These are phyloP conservation scores for Patellifolia procumbens DNA, from an alignment of 179 eudicot species.

Conservation along the genomic window DNA sequence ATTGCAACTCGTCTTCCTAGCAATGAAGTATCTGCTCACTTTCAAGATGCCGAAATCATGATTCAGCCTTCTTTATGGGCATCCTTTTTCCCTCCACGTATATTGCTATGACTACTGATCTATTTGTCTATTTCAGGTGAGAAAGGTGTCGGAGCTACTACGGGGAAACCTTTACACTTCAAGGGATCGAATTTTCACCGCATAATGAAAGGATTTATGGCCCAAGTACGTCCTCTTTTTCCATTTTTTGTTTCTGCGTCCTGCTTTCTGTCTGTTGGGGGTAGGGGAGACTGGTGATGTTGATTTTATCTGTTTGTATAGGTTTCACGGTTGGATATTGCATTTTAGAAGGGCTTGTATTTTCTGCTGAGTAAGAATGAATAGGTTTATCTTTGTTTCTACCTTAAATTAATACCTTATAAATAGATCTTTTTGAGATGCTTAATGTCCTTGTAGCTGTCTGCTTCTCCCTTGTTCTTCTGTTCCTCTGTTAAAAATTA, in stretches of 20 bases:
- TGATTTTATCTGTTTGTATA: background rate
- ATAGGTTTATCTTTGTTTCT: background rate
- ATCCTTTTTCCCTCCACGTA: background rate
- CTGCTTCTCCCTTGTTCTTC: background rate
- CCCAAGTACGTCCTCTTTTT: constrained; percentile 55
- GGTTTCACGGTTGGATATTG: background rate
- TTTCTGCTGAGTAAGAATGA: background rate
- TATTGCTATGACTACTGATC: background rate
- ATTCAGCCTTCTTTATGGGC: background rate
- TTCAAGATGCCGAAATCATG: background rate
- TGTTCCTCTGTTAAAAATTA: background rate
- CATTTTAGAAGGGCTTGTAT: background rate
- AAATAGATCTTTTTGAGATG: background rate
- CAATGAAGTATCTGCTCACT: background rate
- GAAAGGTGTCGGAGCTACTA: constrained; percentile 76
- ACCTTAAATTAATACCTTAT: background rate
- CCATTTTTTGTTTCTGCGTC: background rate
- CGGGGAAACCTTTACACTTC: constrained; percentile 84
- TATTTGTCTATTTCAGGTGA: constrained; percentile 53
- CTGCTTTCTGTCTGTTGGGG: constrained; percentile 8
- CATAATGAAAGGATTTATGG: constrained; percentile 92
- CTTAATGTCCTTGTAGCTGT: background rate
- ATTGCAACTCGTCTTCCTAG: background rate
- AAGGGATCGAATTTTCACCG: constrained; percentile 86
- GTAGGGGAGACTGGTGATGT: background rate